These are phyloP conservation scores for Chrysosporium queenslandicum DNA, from an alignment of 2,329 filamentous ascomycete species.

Conservation along the genomic window DNA sequence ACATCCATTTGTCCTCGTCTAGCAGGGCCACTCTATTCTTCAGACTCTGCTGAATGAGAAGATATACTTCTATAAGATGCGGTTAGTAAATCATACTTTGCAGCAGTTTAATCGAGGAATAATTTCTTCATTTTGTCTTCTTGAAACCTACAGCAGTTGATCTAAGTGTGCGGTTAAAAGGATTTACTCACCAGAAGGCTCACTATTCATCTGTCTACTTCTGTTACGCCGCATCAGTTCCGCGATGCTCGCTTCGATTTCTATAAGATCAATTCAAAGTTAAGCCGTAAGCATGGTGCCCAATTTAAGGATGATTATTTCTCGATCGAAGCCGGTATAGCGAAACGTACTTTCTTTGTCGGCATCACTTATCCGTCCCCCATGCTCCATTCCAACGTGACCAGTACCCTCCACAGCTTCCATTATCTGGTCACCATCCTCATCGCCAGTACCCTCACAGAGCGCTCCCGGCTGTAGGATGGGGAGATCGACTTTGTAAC, in stretches of 20 bases:
- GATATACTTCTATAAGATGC: conserved; percentile 53
- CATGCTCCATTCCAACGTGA: conserved; percentile 41
- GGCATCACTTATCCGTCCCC: conserved; percentile 23
- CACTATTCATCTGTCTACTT: conserved; percentile 45
- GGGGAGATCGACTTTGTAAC: conserved; percentile 40
- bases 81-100: background rate
- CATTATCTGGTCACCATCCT: conserved; percentile 27
- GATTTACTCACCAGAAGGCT: conserved; percentile 51
- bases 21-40: conserved; percentile 62
- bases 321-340: background rate
- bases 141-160: background rate
- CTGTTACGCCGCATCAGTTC: conserved; percentile 32
- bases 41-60: conserved; percentile 59
- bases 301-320: background rate
- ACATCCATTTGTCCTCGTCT: conserved; percentile 86
- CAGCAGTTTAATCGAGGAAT: too few species aligned
- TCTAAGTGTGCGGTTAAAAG: background rate
- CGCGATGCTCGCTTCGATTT: conserved; percentile 39
- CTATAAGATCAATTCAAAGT: conserved; percentile 21
- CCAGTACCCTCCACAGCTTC: conserved; percentile 43
- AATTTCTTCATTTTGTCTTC: background rate
- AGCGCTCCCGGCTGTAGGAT: conserved; percentile 28
- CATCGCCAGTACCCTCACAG: conserved; percentile 31
- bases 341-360: conserved; percentile 34
- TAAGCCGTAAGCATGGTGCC: background rate